Evolutionary conservation across 306 rosid genomes (phyloP).

Genomic region (Abrus precatorius): DNA sequence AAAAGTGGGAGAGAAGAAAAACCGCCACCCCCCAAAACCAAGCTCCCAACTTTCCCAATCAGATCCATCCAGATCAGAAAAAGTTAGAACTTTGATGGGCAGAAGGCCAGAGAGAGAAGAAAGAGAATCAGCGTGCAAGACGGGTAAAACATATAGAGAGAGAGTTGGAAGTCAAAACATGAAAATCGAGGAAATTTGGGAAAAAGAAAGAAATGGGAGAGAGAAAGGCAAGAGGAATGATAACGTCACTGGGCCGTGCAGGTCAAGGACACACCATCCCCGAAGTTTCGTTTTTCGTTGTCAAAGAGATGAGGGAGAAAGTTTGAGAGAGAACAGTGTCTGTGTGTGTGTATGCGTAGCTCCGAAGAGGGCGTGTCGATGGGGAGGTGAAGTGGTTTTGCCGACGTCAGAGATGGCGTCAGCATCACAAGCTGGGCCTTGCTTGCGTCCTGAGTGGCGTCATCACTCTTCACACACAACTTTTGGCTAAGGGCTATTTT

Average conservation of each 20-base stretch:
- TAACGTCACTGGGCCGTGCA: background rate
- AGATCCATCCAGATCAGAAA: slow-evolving; percentile 48
- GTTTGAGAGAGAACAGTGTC: background rate
- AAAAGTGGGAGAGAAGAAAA: background rate
- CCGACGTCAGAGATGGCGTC: slow-evolving; percentile 71
- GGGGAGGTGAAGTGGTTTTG: slow-evolving; percentile 67
- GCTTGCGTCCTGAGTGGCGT: slow-evolving; percentile 52
- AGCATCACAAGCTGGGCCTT: slow-evolving; percentile 60
- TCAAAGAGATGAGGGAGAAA: slow-evolving; percentile 46
- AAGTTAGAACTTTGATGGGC: slow-evolving; percentile 28
- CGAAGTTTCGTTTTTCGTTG: slow-evolving; percentile 68
- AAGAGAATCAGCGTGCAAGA: background rate
- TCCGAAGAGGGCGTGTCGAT: slow-evolving; percentile 24
- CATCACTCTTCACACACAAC: too few species aligned
- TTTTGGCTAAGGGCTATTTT: too few species aligned
- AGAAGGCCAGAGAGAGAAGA: slow-evolving; percentile 16
- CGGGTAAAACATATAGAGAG: background rate
- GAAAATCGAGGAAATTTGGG: slow-evolving; percentile 48
- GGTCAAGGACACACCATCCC: slow-evolving; percentile 36
- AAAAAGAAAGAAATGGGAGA: background rate
- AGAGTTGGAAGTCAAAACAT: slow-evolving; percentile 36
- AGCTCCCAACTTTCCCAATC: background rate
- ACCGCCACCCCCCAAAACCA: background rate
- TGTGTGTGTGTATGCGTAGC: background rate
- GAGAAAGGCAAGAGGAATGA: background rate